A percentile compares a stretch with the other conserved stretches of the same genome.
phyloP scores from a whole-genome alignment of 768 basidiomycete species.

The Lactarius quietus region DNA sequence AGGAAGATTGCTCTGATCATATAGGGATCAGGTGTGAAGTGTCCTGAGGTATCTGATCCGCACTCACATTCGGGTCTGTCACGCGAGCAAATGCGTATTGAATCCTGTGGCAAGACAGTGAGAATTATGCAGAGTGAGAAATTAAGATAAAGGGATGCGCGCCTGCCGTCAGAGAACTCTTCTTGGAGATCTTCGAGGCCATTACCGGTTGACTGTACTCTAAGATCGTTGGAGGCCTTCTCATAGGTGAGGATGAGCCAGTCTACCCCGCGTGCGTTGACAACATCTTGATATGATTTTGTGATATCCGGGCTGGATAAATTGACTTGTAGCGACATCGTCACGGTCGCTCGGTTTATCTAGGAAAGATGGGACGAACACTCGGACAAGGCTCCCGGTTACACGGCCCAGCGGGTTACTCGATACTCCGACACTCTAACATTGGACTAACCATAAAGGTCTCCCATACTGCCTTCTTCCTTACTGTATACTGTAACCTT shows the following conservation, averaged over 20 bases:
- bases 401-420: neutral
- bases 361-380: neutral
- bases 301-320: constrained; percentile 68
- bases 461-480: too few species aligned
- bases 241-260: constrained; percentile 83
- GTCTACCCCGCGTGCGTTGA: constrained; percentile 63
- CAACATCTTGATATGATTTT: constrained; percentile 70
- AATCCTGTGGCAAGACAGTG: constrained; percentile 49
- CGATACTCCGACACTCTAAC: too few species aligned
- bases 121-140: constrained; percentile 16
- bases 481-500: too few species aligned
- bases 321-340: constrained; percentile 79
- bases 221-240: constrained; percentile 78
- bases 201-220: constrained; percentile 79
- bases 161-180: constrained; percentile 94
- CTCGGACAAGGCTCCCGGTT: neutral
- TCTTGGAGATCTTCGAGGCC: constrained; percentile 89
- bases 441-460: too few species aligned
- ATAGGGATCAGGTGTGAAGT: neutral
- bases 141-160: constrained; percentile 28
- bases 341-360: neutral
- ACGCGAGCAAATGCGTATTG: constrained; percentile 92
- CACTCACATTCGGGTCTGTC: constrained; percentile 73
- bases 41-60: neutral
- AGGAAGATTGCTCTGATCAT: constrained; percentile 63